Percentiles rank a stretch among this genome's conserved stretches.
These are phyloP conservation scores for Sanguinoderma infundibulare DNA, from an alignment of 1,284 basidiomycete species.

Conservation along the genomic window DNA sequence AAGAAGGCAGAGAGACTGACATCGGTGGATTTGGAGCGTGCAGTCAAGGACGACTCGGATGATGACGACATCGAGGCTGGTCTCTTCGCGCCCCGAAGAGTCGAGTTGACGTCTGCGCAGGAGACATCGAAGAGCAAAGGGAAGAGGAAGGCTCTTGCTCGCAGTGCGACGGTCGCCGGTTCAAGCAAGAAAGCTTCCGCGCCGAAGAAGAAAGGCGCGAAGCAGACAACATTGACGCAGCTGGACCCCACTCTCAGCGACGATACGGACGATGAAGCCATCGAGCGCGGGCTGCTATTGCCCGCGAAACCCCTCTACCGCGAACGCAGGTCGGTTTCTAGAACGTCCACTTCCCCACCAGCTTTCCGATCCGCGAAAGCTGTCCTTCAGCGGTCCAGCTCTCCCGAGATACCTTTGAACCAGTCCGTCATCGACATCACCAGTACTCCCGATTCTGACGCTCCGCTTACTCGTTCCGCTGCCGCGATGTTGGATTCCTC, in stretches of 20 bases:
- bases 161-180: slow-evolving; percentile 14
- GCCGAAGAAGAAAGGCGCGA: slow-evolving; percentile 31
- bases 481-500: slow-evolving; percentile 17
- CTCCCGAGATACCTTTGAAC: slow-evolving; percentile 15
- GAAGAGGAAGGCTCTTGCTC: slow-evolving; percentile 37
- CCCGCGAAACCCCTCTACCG: not conserved
- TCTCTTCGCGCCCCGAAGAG: slow-evolving; percentile 48
- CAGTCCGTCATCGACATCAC: slow-evolving; percentile 9
- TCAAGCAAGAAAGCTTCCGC: slow-evolving; percentile 34
- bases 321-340: not conserved
- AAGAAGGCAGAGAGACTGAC: slow-evolving; percentile 26
- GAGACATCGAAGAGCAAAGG: slow-evolving; percentile 23
- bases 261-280: slow-evolving; percentile 59
- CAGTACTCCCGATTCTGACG: slow-evolving; percentile 16
- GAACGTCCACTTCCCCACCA: not conserved
- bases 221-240: slow-evolving; percentile 29
- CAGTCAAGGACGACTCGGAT: slow-evolving; percentile 64
- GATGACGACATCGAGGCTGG: slow-evolving; percentile 64
- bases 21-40: slow-evolving; percentile 50
- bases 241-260: slow-evolving; percentile 49
- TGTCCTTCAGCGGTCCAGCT: slow-evolving; percentile 7
- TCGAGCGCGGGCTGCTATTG: slow-evolving; percentile 41
- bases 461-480: slow-evolving; percentile 4
- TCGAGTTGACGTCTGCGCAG: slow-evolving; percentile 47
- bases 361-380: slow-evolving; percentile 1